phyloP scores from a whole-genome alignment of 2,329 filamentous ascomycete species.

The Fusarium denticulatum region DNA sequence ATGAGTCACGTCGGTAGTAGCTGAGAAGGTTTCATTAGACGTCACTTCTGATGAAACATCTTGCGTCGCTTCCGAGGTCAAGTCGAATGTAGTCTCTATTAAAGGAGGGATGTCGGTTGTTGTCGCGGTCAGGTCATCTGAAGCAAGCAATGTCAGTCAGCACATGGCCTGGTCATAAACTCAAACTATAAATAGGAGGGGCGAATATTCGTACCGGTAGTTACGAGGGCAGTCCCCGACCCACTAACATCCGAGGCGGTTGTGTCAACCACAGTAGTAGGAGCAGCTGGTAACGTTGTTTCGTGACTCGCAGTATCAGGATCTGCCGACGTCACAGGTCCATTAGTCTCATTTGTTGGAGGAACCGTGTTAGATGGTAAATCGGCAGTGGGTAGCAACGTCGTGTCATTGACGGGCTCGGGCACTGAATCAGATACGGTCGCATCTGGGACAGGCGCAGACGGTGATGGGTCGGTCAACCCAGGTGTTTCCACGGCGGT shows the following conservation, averaged over 20 bases:
- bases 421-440: slow-evolving; percentile 27
- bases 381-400: slow-evolving; percentile 27
- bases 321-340: slow-evolving; percentile 20
- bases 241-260: slow-evolving; percentile 24
- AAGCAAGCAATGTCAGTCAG: slow-evolving; percentile 24
- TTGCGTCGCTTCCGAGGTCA: slow-evolving; percentile 26
- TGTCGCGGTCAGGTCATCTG: slow-evolving; percentile 32
- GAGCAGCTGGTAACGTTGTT: slow-evolving; percentile 22
- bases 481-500: slow-evolving; percentile 33
- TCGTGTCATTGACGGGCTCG: slow-evolving; percentile 24
- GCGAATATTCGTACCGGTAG: slow-evolving; percentile 36
- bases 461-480: slow-evolving; percentile 33
- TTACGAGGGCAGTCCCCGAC: slow-evolving; percentile 30
- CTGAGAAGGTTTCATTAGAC: slow-evolving; percentile 19
- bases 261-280: slow-evolving; percentile 29
- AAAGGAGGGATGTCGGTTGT: slow-evolving; percentile 24
- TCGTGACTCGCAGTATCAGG: slow-evolving; percentile 29
- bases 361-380: slow-evolving; percentile 16
- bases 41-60: slow-evolving; percentile 20
- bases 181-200: slow-evolving; percentile 19
- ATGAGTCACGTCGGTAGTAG: slow-evolving; percentile 17
- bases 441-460: slow-evolving; percentile 24
- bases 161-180: slow-evolving; percentile 20
- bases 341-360: slow-evolving; percentile 10
- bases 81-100: slow-evolving; percentile 30